Conservation (phyloP, 805 yeast species). For the Nadsonia fulvescens region DNA sequence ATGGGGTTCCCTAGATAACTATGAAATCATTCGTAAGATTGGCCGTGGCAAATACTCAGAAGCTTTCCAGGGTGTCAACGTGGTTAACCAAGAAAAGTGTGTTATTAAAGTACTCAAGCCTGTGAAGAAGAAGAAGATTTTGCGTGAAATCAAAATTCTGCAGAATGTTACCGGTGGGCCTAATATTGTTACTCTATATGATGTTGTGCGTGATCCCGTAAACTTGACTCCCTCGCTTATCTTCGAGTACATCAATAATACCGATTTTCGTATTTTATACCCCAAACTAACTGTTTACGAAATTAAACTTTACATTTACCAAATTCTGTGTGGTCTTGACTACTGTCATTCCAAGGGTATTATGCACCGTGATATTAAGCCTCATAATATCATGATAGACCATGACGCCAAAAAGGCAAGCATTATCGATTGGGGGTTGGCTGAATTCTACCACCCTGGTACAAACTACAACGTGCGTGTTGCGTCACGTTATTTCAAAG, state of each 20-base stretch:
- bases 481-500: constrained; percentile 81
- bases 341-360: constrained; percentile 87
- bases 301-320: constrained; percentile 68
- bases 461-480: constrained; percentile 83
- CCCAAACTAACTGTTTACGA: constrained; percentile 63
- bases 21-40: constrained; percentile 66
- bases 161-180: constrained; percentile 77
- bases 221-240: constrained; percentile 69
- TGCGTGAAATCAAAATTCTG: constrained; percentile 74
- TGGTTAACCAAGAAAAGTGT: constrained; percentile 38
- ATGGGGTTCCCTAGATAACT: constrained; percentile 76
- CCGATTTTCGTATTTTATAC: constrained; percentile 73
- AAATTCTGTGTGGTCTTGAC: constrained; percentile 67
- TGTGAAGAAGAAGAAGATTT: constrained; percentile 80
- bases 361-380: constrained; percentile 88
- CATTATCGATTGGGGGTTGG: constrained; percentile 88
- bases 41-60: constrained; percentile 92
- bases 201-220: constrained; percentile 74
- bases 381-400: constrained; percentile 88
- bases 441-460: constrained; percentile 82
- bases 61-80: constrained; percentile 70
- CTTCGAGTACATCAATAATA: constrained; percentile 68
- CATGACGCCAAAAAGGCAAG: constrained; percentile 42
- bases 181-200: constrained; percentile 55
- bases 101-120: constrained; percentile 89